Conservation (phyloP, 2,329 filamentous ascomycete species). For the Trichoderma afroharzianum region DNA sequence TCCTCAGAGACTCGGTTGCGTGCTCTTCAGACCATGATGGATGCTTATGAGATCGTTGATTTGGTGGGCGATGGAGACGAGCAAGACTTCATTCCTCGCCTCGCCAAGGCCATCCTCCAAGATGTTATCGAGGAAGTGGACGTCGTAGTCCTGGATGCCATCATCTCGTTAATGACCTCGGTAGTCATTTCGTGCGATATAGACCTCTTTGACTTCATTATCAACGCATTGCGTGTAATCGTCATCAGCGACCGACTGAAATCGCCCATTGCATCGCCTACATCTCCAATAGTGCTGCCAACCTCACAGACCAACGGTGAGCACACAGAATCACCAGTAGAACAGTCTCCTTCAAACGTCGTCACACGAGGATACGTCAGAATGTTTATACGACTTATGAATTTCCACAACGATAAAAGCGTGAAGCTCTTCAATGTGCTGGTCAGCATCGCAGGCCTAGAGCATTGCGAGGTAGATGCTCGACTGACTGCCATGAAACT, state of each 20-base stretch:
- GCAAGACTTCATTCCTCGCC: constrained; percentile 52
- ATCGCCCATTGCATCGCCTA: constrained; percentile 37
- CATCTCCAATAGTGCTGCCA: constrained; percentile 27
- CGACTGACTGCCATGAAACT: constrained; percentile 73
- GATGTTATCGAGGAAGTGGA: constrained; percentile 62
- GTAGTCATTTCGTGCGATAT: constrained; percentile 59
- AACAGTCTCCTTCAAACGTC: constrained; percentile 62
- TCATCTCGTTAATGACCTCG: constrained; percentile 61
- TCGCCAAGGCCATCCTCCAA: constrained; percentile 60
- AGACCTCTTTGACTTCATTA: constrained; percentile 56
- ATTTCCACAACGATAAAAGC: constrained; percentile 61
- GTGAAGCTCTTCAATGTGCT: constrained; percentile 59
- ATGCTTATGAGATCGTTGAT: constrained; percentile 56
- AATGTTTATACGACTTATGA: constrained; percentile 73
- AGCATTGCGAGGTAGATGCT: constrained; percentile 61
- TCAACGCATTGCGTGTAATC: constrained; percentile 50
- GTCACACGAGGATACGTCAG: constrained; percentile 67
- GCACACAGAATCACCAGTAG: constrained; percentile 25
- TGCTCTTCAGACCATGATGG: constrained; percentile 58
- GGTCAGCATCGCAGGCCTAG: constrained; percentile 59
- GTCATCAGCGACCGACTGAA: constrained; percentile 47
- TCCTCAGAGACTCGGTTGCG: constrained; percentile 60
- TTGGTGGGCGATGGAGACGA: constrained; percentile 57
- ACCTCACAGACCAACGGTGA: constrained; percentile 23
- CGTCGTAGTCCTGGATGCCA: constrained; percentile 58